Base-by-base conservation (phyloP, 108 stramenopile genomes). In the Nitzschia sp. region DNA sequence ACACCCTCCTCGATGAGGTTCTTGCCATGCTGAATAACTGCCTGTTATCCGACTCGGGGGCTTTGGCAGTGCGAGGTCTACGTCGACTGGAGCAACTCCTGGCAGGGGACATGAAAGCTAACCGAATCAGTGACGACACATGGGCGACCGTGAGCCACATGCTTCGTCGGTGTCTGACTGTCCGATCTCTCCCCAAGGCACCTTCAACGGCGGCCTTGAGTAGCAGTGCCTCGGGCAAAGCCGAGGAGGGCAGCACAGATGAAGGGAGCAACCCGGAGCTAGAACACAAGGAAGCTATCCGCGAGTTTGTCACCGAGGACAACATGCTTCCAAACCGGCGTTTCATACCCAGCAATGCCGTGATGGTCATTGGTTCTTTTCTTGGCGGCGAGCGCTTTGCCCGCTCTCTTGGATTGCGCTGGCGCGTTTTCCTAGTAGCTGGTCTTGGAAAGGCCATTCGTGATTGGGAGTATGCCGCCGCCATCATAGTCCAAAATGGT, bases 131-230 rank as follows among this genome's bases (percentile, higher is more conserved):
- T 8, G 88, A 91, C 51, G 86, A 90, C 51, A 85, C 78, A 0
- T 94, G 92, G 92, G 90, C 85, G n/a, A 91, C 92, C 25, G 83
- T 89, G 11, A 81, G 85, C 27, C 92, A 91, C 77, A 94, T 94
- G 90, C 68, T 94, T 18, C 76, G 85, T 56, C 77, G 89, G 65
- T 88, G 86, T 32, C 64, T 94, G 56, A 62, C 64, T 46, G 85
- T 91, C 5, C 75, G 89, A 49, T 78, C 81, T 48, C 64, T 94
- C 23, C 89, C 92, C 21, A 59, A 32, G 46, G 13, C 26, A n/a
- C 15, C 65, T 5, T 24, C 26, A 13, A 47, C 45, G 6, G 21
- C 63, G 3, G 42, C 21, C 17, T 18, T 51, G 11, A 21, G 23
- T 32, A 36, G 11, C n/a, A 46, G 48, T 19, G 34, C 31, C 9